Percentiles rank a stretch among this genome's conserved stretches.
Evolutionary conservation across 768 basidiomycete genomes (phyloP).

Genomic region (Mycena polygramma): DNA sequence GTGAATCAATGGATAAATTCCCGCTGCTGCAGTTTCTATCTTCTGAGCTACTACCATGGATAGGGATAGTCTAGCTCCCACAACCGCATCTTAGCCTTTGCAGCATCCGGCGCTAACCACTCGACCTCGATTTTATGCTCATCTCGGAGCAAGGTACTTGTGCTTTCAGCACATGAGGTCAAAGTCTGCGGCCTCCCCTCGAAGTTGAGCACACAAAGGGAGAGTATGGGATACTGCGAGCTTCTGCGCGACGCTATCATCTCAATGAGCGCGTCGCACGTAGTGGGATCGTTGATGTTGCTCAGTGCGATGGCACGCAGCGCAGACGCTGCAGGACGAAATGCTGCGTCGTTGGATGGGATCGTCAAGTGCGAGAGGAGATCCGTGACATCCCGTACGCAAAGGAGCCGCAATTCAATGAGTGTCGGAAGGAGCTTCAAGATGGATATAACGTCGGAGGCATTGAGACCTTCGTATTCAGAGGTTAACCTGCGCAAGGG

Average conservation of each 20-base stretch:
- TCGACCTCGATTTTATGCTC: neutral
- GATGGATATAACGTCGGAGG: neutral
- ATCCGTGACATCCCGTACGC: neutral
- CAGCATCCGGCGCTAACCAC: neutral
- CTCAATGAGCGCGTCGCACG: neutral
- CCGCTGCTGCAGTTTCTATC: too few species aligned
- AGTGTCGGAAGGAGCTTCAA: neutral
- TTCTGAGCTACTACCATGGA: too few species aligned
- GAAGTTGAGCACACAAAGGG: neutral
- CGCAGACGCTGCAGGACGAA: neutral
- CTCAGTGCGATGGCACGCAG: neutral
- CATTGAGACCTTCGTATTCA: neutral
- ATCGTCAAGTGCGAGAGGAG: neutral
- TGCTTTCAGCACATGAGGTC: neutral
- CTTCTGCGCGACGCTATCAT: neutral
- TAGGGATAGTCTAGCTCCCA: too few species aligned
- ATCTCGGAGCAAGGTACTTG: neutral
- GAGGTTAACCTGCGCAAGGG: slow-evolving; percentile 1
- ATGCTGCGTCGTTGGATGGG: neutral
- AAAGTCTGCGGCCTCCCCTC: neutral
- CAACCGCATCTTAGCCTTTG: too few species aligned
- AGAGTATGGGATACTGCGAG: neutral
- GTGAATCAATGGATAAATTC: too few species aligned
- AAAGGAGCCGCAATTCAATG: neutral
- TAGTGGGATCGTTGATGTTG: too few species aligned